phyloP scores from a whole-genome alignment of 306 rosid genomes.

The Canavalia gladiata region DNA sequence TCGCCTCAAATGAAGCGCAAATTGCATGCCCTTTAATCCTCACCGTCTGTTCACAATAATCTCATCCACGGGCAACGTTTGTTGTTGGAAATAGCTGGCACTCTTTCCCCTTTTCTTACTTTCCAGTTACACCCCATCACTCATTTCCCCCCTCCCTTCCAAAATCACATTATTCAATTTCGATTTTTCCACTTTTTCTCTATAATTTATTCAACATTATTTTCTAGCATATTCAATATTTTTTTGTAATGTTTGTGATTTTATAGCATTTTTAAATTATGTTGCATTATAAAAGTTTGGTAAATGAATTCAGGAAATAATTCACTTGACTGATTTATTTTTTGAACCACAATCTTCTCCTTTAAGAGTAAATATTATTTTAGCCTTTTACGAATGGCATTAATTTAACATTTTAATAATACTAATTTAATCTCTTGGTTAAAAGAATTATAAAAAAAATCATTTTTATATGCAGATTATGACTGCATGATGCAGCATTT shows the following conservation, averaged over 20 bases:
- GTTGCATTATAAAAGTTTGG: no score
- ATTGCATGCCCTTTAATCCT: slow-evolving; percentile 55
- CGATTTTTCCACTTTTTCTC: background rate
- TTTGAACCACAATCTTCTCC: no score
- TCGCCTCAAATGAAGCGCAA: slow-evolving; percentile 64
- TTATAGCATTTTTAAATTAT: no score
- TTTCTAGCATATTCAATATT: background rate
- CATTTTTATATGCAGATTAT: background rate
- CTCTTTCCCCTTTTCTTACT: slow-evolving; percentile 51
- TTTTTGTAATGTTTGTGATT: background rate
- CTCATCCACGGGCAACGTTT: slow-evolving; percentile 64
- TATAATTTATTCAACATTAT: background rate
- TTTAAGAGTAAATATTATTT: no score
- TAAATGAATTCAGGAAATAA: no score
- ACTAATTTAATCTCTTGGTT: background rate
- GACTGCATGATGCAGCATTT: background rate
- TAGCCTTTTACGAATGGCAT: background rate
- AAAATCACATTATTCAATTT: background rate
- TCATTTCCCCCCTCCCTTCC: background rate
- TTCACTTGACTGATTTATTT: no score
- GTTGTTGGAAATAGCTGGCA: slow-evolving; percentile 86
- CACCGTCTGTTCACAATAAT: slow-evolving; percentile 60
- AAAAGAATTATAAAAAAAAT: no score
- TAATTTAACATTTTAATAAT: background rate
- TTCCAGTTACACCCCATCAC: slow-evolving; percentile 33